A percentile compares a stretch with the other conserved stretches of the same genome.
These are phyloP conservation scores for Xerocomus potaroensis DNA, from an alignment of 768 basidiomycete genomes.

Conservation along the genomic window DNA sequence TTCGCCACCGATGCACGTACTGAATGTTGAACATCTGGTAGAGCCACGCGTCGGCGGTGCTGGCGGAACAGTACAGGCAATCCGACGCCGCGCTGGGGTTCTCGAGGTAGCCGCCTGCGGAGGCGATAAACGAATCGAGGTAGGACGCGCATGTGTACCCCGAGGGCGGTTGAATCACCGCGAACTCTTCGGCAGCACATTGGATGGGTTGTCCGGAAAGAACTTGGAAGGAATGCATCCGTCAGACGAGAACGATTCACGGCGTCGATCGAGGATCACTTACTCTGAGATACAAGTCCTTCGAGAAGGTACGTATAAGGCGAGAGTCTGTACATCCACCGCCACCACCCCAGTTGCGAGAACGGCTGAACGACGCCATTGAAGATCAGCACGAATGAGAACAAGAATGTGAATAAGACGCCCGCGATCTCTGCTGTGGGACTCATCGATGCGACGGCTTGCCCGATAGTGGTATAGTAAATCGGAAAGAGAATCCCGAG, in stretches of 20 bases:
- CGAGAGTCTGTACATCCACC: slow-evolving; percentile 61
- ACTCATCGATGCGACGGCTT: slow-evolving; percentile 57
- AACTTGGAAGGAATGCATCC: too few relatives aligned
- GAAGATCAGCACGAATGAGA: slow-evolving; percentile 61
- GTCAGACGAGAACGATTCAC: too few relatives aligned
- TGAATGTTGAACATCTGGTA: slow-evolving; percentile 49
- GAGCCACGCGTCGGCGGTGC: slow-evolving; percentile 54
- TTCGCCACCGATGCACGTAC: slow-evolving; percentile 47
- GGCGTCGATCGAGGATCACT: background rate
- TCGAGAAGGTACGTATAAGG: slow-evolving; percentile 58
- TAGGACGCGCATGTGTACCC: slow-evolving; percentile 47
- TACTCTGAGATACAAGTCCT: slow-evolving; percentile 43
- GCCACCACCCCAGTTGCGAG: slow-evolving; percentile 60
- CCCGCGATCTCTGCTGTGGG: slow-evolving; percentile 58
- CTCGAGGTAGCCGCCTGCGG: slow-evolving; percentile 44
- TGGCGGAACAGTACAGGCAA: slow-evolving; percentile 53
- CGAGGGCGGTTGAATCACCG: slow-evolving; percentile 44
- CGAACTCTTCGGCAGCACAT: slow-evolving; percentile 60
- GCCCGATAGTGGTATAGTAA: slow-evolving; percentile 60
- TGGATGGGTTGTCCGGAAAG: slow-evolving; percentile 45
- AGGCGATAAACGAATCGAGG: slow-evolving; percentile 37
- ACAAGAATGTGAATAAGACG: slow-evolving; percentile 53
- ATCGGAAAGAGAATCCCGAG: slow-evolving; percentile 51
- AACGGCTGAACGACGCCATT: slow-evolving; percentile 69
- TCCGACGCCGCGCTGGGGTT: slow-evolving; percentile 34